These are phyloP conservation scores for Nannochloropsis gaditana DNA, from an alignment of 108 stramenopile genomes.

Conservation along the genomic window DNA sequence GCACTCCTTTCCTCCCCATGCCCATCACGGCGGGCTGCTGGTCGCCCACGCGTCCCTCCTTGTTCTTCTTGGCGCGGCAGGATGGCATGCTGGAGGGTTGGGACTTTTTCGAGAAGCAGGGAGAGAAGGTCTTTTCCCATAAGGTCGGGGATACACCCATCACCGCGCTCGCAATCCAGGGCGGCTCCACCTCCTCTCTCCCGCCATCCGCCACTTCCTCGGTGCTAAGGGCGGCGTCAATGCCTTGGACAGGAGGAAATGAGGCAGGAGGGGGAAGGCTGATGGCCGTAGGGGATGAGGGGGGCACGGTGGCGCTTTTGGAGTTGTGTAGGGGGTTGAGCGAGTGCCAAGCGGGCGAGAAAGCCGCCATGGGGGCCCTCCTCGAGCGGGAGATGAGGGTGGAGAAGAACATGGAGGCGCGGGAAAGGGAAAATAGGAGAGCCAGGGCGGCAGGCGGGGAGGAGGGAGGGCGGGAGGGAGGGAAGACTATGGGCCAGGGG, in stretches of 20 bases:
- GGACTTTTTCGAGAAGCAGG: conserved; percentile 77
- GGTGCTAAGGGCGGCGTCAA: too few species aligned
- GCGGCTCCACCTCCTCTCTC: conserved; percentile 25
- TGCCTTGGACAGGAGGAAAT: background rate
- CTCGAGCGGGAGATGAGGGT: conserved; percentile 74
- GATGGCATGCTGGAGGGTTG: conserved; percentile 76
- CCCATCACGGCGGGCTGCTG: conserved; percentile 75
- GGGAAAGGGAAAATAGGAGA: conserved; percentile 56
- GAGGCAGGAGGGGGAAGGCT: conserved; percentile 58
- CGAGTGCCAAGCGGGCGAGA: conserved; percentile 62
- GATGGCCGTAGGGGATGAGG: conserved; percentile 71
- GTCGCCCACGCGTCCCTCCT: conserved; percentile 74
- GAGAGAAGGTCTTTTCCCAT: conserved; percentile 75
- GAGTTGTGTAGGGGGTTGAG: conserved; percentile 65
- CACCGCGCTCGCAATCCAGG: conserved; percentile 65
- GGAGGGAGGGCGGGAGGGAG: conserved; percentile 45
- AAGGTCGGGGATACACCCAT: conserved; percentile 70
- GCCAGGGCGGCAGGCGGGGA: conserved; percentile 11
- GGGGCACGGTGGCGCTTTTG: conserved; percentile 71
- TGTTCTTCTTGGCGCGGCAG: conserved; percentile 73
- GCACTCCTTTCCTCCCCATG: conserved; percentile 65
- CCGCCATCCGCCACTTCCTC: background rate
- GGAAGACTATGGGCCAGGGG: conserved; percentile 37
- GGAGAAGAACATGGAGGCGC: conserved; percentile 69
- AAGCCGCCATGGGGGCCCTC: conserved; percentile 63